Conservation (phyloP, 345 rosid species). For the Linum tenue region DNA sequence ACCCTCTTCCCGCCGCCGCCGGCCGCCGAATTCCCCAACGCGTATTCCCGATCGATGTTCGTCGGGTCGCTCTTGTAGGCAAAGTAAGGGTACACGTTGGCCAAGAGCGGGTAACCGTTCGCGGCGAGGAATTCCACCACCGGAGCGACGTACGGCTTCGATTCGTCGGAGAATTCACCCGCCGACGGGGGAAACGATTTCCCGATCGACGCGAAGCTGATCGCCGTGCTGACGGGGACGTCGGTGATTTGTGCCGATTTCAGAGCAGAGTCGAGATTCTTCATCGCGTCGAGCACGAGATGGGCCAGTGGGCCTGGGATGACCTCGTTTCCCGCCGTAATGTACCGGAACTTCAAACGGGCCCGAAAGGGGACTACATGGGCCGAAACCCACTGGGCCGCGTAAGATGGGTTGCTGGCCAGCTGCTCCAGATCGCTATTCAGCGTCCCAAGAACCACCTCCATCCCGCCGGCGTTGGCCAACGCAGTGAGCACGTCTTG, state of each 20-base stretch:
- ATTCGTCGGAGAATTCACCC: conserved; percentile 1
- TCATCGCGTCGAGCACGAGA: neutral
- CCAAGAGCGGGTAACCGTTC: conserved; percentile 11
- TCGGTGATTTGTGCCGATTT: neutral
- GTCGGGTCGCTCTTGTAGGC: neutral
- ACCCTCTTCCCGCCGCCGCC: neutral
- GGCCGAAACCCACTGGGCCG: neutral
- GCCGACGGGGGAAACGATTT: neutral
- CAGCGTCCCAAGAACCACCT: conserved; percentile 7
- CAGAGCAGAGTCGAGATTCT: neutral
- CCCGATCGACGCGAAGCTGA: neutral
- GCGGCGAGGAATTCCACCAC: conserved; percentile 2
- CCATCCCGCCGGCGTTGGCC: conserved; percentile 5
- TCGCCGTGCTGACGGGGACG: neutral
- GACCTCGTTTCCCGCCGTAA: neutral
- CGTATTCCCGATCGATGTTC: neutral
- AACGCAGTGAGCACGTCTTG: neutral
- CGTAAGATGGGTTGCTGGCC: neutral
- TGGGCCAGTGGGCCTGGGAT: neutral
- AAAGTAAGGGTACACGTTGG: conserved; percentile 16
- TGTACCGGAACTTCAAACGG: neutral
- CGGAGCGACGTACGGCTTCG: neutral
- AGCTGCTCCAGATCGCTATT: neutral
- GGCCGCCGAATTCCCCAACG: neutral
- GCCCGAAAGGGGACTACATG: neutral